Conservation (phyloP, 2,329 filamentous ascomycete genomes). For the Fonsecaea pedrosoi region DNA sequence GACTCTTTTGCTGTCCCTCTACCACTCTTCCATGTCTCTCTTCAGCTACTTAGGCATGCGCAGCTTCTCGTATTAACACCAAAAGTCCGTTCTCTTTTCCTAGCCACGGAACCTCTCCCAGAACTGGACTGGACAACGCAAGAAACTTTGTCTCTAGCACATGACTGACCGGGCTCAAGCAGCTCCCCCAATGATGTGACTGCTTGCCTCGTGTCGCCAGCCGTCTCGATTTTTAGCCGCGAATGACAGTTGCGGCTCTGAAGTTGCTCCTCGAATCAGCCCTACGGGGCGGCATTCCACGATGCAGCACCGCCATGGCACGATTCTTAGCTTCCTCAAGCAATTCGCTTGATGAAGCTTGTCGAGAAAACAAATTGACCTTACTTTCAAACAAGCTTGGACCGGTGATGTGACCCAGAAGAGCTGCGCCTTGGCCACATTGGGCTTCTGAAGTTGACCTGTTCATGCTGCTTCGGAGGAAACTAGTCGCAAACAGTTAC, state of each 20-base stretch:
- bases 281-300: neutral
- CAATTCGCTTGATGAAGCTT: conserved; percentile 1
- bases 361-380: neutral
- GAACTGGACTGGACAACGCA: neutral
- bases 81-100: neutral
- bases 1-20: neutral
- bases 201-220: neutral
- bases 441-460: neutral
- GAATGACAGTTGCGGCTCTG: neutral
- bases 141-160: neutral
- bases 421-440: neutral
- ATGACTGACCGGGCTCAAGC: neutral
- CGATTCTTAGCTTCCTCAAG: conserved; percentile 1
- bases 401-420: neutral
- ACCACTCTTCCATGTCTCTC: neutral
- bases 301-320: neutral
- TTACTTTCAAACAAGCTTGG: neutral
- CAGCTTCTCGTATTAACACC: neutral
- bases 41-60: neutral
- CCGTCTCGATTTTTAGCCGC: neutral
- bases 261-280: neutral
- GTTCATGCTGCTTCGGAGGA: neutral
- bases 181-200: neutral
- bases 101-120: neutral
- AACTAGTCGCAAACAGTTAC: neutral